A percentile compares a stretch with the other conserved stretches of the same genome.
Conservation (phyloP, 768 basidiomycete genomes). For the Ramaria sp. region DNA sequence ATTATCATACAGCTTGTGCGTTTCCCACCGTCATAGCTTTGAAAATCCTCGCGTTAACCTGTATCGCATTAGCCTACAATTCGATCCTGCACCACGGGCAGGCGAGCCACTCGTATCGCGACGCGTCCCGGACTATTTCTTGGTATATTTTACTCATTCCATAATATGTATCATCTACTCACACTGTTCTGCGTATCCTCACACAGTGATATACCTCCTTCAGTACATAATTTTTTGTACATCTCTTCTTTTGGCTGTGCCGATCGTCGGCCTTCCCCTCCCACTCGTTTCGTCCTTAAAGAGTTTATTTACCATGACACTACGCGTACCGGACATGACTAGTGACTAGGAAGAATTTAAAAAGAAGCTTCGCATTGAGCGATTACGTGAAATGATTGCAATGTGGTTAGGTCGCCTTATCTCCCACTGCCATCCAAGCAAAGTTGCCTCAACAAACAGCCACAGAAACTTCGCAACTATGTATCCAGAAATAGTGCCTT, state of each 20-base stretch:
- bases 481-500: constrained; percentile 65
- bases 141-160: constrained; percentile 38
- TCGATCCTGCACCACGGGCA: constrained; percentile 97
- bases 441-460: background rate
- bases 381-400: background rate
- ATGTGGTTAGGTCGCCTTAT: background rate
- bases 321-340: constrained; percentile 7
- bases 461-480: constrained; percentile 22
- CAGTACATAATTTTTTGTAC: constrained; percentile 6
- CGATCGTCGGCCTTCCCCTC: background rate
- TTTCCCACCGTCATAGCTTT: constrained; percentile 15
- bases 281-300: constrained; percentile 5
- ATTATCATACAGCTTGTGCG: constrained; percentile 86
- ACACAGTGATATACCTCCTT: constrained; percentile 6
- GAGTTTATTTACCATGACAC: constrained; percentile 2
- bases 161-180: background rate
- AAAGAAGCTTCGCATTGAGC: background rate
- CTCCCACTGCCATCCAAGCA: background rate
- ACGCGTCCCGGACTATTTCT: constrained; percentile 90
- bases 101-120: constrained; percentile 97
- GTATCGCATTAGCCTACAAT: constrained; percentile 71
- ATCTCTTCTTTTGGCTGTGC: background rate
- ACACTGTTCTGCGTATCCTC: background rate
- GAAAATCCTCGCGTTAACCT: background rate
- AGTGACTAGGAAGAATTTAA: constrained; percentile 1